Percentiles rank a stretch among this genome's conserved stretches.
Conservation (phyloP, 371 early-diverging fungal species). For the Choanephora cucurbitarum region DNA sequence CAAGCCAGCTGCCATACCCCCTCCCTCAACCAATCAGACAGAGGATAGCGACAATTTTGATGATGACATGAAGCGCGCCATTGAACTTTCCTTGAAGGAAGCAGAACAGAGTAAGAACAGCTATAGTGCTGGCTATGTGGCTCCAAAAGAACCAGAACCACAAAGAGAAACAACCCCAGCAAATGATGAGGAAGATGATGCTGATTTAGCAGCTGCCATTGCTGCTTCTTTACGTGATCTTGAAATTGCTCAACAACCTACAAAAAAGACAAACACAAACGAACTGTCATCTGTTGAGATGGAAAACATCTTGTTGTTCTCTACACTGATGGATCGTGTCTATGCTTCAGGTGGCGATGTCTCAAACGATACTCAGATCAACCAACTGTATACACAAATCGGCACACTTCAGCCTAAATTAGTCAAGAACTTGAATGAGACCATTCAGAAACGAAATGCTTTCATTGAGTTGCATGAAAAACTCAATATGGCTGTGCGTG, state of each 20-base stretch:
- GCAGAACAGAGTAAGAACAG: constrained; percentile 54
- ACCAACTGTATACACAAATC: constrained; percentile 69
- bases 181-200: constrained; percentile 75
- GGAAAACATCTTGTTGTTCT: constrained; percentile 76
- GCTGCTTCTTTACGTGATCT: constrained; percentile 86
- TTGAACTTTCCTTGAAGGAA: constrained; percentile 85
- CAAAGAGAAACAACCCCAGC: too few relatives aligned
- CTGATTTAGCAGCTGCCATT: constrained; percentile 92
- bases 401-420: constrained; percentile 76
- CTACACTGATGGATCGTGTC: constrained; percentile 68
- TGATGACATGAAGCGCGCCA: constrained; percentile 87
- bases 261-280: constrained; percentile 19
- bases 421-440: constrained; percentile 64
- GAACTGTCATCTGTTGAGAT: constrained; percentile 65
- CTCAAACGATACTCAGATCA: constrained; percentile 67
- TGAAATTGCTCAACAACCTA: constrained; percentile 19
- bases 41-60: constrained; percentile 61
- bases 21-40: constrained; percentile 2
- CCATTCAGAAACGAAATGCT: constrained; percentile 55
- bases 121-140: constrained; percentile 37
- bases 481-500: constrained; percentile 75
- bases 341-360: constrained; percentile 60
- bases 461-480: constrained; percentile 78
- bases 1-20: constrained; percentile 1
- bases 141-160: constrained; percentile 12